A percentile compares a stretch with the other conserved stretches of the same genome.
Conservation (phyloP, 73 alveolate genomes). For the Stentor coeruleus region DNA sequence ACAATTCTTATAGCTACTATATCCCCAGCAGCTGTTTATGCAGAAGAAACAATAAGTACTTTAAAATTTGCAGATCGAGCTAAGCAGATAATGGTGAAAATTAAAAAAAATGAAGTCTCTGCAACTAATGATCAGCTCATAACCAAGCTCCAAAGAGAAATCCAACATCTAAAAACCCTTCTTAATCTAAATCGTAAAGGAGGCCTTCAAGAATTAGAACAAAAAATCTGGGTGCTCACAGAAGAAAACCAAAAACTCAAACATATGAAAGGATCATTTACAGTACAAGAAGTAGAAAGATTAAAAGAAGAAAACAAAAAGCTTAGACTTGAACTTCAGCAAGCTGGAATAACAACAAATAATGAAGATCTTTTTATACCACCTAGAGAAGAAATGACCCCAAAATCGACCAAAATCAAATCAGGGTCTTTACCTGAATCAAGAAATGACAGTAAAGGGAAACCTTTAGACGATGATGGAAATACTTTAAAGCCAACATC, state of each 20-base stretch:
- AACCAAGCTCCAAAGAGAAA: conserved; percentile 65
- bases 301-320: conserved; percentile 69
- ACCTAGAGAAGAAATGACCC: not conserved
- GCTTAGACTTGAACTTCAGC: conserved; percentile 50
- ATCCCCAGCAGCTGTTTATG: conserved; percentile 67
- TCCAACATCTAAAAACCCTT: conserved; percentile 60
- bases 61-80: conserved; percentile 92
- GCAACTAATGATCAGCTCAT: conserved; percentile 78
- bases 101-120: conserved; percentile 62
- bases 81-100: conserved; percentile 52
- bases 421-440: not conserved
- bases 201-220: conserved; percentile 26
- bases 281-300: conserved; percentile 52
- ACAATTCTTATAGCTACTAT: conserved; percentile 75
- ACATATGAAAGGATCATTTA: conserved; percentile 32
- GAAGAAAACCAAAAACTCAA: conserved; percentile 66
- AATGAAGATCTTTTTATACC: not conserved
- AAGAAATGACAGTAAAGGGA: not conserved
- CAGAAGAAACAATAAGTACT: conserved; percentile 80
- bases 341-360: not conserved
- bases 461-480: not conserved
- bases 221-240: conserved; percentile 28
- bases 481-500: not conserved
- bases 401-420: not conserved
- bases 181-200: conserved; percentile 75